Conservation (phyloP, 164 flowering plant genomes). For the Vitis rupestris region DNA sequence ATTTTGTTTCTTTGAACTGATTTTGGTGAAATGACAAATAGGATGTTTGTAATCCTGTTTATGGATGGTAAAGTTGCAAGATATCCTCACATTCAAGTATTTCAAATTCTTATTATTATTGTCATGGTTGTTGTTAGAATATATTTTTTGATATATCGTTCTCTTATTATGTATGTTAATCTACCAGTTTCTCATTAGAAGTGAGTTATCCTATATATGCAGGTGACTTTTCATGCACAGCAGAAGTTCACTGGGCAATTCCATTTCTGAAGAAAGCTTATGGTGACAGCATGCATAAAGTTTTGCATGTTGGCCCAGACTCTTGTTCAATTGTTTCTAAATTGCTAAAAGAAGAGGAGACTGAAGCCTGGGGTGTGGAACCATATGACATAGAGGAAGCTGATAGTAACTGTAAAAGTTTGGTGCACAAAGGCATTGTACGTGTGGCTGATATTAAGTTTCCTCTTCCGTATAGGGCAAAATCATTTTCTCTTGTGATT, state of each 20-base stretch:
- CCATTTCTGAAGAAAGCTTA: constrained; percentile 64
- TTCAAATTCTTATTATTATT: neutral
- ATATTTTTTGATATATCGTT: neutral
- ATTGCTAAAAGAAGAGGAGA: constrained; percentile 66
- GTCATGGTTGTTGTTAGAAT: neutral
- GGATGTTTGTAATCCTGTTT: neutral
- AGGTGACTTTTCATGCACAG: constrained; percentile 70
- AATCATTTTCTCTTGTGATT: constrained; percentile 73
- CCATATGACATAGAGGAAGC: constrained; percentile 84
- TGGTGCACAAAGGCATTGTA: constrained; percentile 69
- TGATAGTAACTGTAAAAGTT: constrained; percentile 52
- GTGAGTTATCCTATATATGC: constrained; percentile 13
- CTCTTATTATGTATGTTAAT: neutral
- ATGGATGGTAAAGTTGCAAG: neutral
- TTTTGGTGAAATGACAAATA: too few species aligned
- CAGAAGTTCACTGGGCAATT: constrained; percentile 59
- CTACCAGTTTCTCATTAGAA: neutral
- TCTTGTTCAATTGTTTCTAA: constrained; percentile 69
- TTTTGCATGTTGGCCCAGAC: constrained; percentile 87
- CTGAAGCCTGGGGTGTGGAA: constrained; percentile 90
- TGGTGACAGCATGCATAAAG: constrained; percentile 77
- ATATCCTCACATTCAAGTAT: neutral
- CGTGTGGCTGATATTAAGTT: constrained; percentile 87
- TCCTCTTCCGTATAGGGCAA: constrained; percentile 72
- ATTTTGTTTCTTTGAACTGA: too few species aligned